Evolutionary conservation across 116 monocot genomes (phyloP), one percentile per base, ranked within the genome.

Genomic region (Zostera marina): DNA sequence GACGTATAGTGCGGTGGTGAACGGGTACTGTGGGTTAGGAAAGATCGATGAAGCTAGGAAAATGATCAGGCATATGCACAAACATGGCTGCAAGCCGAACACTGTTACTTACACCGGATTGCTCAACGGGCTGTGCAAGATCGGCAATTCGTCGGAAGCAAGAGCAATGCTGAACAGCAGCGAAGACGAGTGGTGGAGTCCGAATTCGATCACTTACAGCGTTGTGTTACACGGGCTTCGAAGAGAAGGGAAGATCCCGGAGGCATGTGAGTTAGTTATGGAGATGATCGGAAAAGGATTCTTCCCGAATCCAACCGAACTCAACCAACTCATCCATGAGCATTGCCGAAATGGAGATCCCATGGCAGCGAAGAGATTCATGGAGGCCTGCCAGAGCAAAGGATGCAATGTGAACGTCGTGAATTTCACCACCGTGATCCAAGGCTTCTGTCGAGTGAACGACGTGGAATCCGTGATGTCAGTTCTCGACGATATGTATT

Each of bases 121-220:
- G 59, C 59, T 85, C 40, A 81, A 81, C 73, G 94, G 94, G 11
- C 45, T 94, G 47, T 85, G 94, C 47, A 81, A 66, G 67, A 62
- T 70, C 53, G 85, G 82, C 10, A 75, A 64, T 58, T 79, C 88
- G 15, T 43, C 70, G 17, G 85, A 94, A 63, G 88, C 94, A 8
- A 75, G 68, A 69, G 84, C 82, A n/a, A 70, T 94, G 77, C 46
- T 94, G 51, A 79, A 76, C 43, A 82, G 67, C 60, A 88, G 85
- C 26, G 88, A 88, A 21, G 77, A 85, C 44, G 88, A 94, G 38
- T 87, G 81, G 84, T 94, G 94, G 94, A 84, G 75, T 25, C 94
- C 94, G 41, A 88, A 43, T 59, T 59, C 23, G 17, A 68, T 88
- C 41, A 70, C 88, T 6, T 94, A 88, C 62, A 94, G 94, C 67